A percentile compares a stretch with the other conserved stretches of the same genome.
Conservation (phyloP, 2,329 filamentous ascomycete species). For the Polytolypa hystricis region DNA sequence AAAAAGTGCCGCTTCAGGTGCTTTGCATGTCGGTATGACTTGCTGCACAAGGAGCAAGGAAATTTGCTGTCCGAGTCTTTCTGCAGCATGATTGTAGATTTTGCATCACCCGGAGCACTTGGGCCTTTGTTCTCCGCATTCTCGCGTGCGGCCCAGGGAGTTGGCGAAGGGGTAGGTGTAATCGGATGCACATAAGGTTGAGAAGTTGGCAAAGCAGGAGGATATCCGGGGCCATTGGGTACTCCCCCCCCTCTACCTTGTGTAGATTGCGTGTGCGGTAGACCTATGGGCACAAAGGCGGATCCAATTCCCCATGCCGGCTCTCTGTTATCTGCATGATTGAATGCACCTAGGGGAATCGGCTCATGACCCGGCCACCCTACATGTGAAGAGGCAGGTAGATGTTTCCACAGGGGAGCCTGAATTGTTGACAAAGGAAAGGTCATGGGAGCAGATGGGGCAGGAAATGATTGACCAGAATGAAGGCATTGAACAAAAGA, state of each 20-base stretch:
- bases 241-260: constrained; percentile 86
- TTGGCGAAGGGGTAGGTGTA: no score
- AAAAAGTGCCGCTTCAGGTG: constrained; percentile 93
- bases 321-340: constrained; percentile 43
- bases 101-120: constrained; percentile 51
- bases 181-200: no score
- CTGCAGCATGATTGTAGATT: constrained; percentile 74
- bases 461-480: no score
- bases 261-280: constrained; percentile 64
- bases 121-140: no score
- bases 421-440: constrained; percentile 55
- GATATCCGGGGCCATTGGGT: constrained; percentile 81
- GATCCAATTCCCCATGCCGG: constrained; percentile 38
- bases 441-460: no score
- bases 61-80: constrained; percentile 98
- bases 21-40: constrained; percentile 95
- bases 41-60: constrained; percentile 94
- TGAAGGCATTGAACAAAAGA: no score
- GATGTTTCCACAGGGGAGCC: constrained; percentile 64
- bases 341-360: constrained; percentile 61
- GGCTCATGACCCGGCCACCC: constrained; percentile 47
- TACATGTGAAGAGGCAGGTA: constrained; percentile 52
- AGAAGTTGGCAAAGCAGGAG: constrained; percentile 66
- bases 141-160: no score
- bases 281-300: constrained; percentile 30